These are phyloP conservation scores for Paracorniculantispora psalliotae DNA, from an alignment of 2,329 filamentous ascomycete genomes.

Conservation along the genomic window DNA sequence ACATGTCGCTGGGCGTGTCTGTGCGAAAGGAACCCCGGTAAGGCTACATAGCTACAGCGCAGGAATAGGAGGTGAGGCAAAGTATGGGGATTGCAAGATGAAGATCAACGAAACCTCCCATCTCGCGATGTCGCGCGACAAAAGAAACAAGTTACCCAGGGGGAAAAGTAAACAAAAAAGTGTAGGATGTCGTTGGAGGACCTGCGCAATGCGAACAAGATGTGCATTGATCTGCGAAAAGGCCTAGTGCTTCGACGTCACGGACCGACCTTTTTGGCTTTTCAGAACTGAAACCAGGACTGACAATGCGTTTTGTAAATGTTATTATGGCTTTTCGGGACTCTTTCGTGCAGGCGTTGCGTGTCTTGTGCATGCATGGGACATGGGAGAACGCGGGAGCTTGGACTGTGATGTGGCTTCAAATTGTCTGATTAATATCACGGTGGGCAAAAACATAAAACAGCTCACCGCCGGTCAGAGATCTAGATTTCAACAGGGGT, in stretches of 20 bases:
- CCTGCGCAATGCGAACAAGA: neutral
- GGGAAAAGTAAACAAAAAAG: neutral
- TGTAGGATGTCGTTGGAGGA: neutral
- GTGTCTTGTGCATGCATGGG: neutral
- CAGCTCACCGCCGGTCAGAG: neutral
- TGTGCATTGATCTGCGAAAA: neutral
- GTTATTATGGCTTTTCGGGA: neutral
- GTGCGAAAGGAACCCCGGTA: neutral
- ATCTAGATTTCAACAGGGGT: neutral
- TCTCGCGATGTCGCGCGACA: slow-evolving; percentile 16
- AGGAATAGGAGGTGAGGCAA: neutral
- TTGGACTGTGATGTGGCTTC: slow-evolving; percentile 3
- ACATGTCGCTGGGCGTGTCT: neutral
- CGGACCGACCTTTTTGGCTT: neutral
- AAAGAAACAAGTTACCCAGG: slow-evolving; percentile 14
- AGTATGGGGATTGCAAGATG: slow-evolving; percentile 16
- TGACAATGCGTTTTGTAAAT: neutral
- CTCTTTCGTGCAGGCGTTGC: neutral
- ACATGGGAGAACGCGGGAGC: neutral
- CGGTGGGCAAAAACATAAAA: neutral
- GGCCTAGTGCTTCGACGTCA: neutral
- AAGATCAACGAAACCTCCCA: slow-evolving; percentile 20
- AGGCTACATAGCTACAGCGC: neutral
- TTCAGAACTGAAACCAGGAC: neutral
- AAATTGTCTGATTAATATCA: neutral